A percentile compares a stretch with the other conserved stretches of the same genome.
phyloP scores from a whole-genome alignment of 1,284 basidiomycete genomes.

The Boletus semigastroideus region DNA sequence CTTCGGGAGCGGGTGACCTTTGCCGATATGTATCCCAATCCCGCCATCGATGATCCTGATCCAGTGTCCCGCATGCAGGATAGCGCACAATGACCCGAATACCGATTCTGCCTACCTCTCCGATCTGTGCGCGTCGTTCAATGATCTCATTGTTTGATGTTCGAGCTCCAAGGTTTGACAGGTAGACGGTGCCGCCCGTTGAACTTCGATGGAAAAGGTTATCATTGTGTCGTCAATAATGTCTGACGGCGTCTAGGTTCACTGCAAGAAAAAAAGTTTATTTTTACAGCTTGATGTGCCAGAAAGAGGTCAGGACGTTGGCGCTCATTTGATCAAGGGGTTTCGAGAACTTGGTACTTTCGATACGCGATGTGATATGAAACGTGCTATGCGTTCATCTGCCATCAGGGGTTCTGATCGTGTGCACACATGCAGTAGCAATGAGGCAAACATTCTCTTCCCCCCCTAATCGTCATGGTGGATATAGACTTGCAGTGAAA shows the following conservation, averaged over 20 bases:
- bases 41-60: conserved; percentile 1
- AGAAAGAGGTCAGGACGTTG: too few species aligned
- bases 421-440: conserved; percentile 1
- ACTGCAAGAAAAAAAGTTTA: background rate
- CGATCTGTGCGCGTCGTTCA: background rate
- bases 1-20: background rate
- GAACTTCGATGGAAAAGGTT: background rate
- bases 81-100: background rate
- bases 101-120: background rate
- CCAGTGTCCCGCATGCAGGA: background rate
- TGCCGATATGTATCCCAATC: background rate
- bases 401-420: background rate
- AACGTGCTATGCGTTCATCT: background rate
- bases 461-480: background rate
- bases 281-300: background rate
- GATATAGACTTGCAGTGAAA: background rate
- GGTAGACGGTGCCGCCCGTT: background rate
- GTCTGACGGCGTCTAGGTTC: background rate
- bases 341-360: background rate
- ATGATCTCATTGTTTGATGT: background rate
- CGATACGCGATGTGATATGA: background rate
- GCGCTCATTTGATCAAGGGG: too few species aligned
- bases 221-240: conserved; percentile 2
- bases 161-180: background rate
- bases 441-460: background rate